A percentile compares a stretch with the other conserved stretches of the same genome.
Conservation (phyloP, 129 eudicot species). For the Flaveria ramosissima region DNA sequence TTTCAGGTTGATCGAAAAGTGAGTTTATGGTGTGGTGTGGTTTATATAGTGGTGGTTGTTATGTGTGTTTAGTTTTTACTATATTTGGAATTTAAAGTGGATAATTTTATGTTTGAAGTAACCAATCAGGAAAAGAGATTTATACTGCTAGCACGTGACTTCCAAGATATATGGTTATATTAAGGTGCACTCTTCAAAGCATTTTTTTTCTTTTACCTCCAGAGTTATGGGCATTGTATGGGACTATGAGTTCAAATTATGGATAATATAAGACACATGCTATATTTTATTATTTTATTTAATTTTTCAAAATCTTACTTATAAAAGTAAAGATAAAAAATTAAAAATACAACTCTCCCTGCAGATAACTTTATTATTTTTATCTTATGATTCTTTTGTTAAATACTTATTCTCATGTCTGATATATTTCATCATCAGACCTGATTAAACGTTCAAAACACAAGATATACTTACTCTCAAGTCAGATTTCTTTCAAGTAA, state of each 20-base stretch:
- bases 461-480: too few species aligned
- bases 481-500: too few species aligned
- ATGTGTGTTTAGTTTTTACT: conserved; percentile 16
- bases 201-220: conserved; percentile 8
- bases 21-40: conserved; percentile 55
- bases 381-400: too few species aligned
- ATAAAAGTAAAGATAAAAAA: too few species aligned
- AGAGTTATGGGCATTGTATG: conserved; percentile 43
- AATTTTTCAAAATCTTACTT: too few species aligned
- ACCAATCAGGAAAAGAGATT: conserved; percentile 53
- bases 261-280: conserved; percentile 7
- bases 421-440: too few species aligned
- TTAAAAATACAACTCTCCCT: too few species aligned
- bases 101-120: conserved; percentile 49
- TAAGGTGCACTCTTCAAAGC: conserved; percentile 37
- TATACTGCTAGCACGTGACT: conserved; percentile 46
- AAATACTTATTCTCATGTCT: too few species aligned
- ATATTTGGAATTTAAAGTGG: conserved; percentile 33
- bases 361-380: too few species aligned
- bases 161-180: conserved; percentile 8
- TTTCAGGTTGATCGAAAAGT: conserved; percentile 47
- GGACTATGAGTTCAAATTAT: conserved; percentile 4
- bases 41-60: background rate
- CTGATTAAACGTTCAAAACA: too few species aligned
- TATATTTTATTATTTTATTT: too few species aligned